These are phyloP conservation scores for Picochlorum sp. DNA, from an alignment of 139 green algal genomes.

Conservation along the genomic window DNA sequence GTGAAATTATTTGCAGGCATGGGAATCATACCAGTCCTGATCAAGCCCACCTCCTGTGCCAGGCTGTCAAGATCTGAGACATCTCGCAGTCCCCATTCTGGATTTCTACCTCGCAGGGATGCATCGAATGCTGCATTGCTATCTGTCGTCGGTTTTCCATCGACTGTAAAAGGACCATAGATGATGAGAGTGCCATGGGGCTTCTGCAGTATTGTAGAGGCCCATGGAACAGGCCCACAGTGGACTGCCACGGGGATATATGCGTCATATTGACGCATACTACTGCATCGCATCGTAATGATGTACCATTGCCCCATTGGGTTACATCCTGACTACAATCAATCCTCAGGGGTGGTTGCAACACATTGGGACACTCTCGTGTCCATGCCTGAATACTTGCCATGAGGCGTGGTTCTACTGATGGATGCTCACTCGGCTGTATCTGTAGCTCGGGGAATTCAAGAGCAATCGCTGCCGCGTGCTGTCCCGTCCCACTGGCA, in stretches of 20 bases:
- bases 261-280: constrained; percentile 45
- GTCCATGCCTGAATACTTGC: constrained; percentile 22
- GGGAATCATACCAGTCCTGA: constrained; percentile 5
- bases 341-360: constrained; percentile 1
- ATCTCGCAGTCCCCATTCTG: constrained; percentile 50
- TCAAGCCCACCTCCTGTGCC: constrained; percentile 27
- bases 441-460: constrained; percentile 20
- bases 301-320: constrained; percentile 3
- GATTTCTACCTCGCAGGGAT: constrained; percentile 26
- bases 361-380: constrained; percentile 15
- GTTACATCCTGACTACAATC: background rate
- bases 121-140: constrained; percentile 46
- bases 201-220: constrained; percentile 11
- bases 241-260: constrained; percentile 42
- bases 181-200: constrained; percentile 23
- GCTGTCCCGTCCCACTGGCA: constrained; percentile 41
- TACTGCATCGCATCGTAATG: constrained; percentile 14
- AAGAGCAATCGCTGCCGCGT: constrained; percentile 29
- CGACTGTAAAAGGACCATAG: constrained; percentile 48
- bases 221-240: constrained; percentile 33
- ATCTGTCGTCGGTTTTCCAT: constrained; percentile 31
- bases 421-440: constrained; percentile 35
- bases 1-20: constrained; percentile 61
- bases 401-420: background rate
- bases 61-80: constrained; percentile 24